These are phyloP conservation scores for Prunus dulcis DNA, from an alignment of 306 rosid species.

Conservation along the genomic window DNA sequence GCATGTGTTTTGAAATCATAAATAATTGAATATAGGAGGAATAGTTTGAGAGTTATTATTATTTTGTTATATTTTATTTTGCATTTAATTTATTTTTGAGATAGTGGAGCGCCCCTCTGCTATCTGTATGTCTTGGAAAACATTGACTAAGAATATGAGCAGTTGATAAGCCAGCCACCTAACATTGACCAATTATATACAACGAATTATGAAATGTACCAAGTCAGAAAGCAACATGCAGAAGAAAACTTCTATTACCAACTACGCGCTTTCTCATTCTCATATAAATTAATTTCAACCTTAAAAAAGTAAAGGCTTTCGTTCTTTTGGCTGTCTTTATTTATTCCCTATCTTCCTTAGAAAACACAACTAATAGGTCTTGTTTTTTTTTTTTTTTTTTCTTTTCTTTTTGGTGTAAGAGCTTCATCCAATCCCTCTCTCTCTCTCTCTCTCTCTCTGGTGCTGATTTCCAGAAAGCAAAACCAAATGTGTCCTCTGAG, in stretches of 20 bases:
- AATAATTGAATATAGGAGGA: no score
- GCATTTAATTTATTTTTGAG: no score
- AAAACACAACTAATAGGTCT: neutral
- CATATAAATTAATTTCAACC: neutral
- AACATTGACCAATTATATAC: neutral
- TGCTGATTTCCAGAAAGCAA: neutral
- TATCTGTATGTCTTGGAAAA: neutral
- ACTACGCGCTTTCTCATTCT: neutral
- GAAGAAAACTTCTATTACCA: neutral
- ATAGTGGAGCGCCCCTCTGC: no score
- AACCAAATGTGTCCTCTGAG: conserved; percentile 66
- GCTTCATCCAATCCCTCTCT: neutral
- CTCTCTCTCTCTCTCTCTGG: neutral
- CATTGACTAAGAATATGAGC: neutral
- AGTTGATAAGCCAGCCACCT: neutral
- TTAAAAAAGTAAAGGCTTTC: neutral
- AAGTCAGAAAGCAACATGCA: neutral
- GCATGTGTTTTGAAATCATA: no score
- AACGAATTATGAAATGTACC: neutral
- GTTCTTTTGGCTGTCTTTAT: neutral
- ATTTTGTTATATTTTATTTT: no score
- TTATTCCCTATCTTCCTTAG: neutral
- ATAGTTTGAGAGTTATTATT: no score
- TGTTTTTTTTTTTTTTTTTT: neutral
- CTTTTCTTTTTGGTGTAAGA: neutral